Conservation (phyloP, 176 grass and related monocot genomes). For the Triticum monococcum region DNA sequence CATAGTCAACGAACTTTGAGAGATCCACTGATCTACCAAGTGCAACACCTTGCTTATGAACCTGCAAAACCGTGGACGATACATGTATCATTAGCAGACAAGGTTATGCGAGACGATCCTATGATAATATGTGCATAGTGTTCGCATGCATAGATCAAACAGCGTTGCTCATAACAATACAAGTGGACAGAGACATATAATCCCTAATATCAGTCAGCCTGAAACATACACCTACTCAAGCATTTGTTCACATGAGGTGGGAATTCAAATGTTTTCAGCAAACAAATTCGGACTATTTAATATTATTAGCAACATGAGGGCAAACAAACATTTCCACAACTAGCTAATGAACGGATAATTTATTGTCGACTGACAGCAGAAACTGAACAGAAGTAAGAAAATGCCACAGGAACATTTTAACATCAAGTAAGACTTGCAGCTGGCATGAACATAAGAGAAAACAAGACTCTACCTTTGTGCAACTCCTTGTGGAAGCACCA, state of each 20-base stretch:
- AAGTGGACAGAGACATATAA: background rate
- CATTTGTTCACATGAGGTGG: background rate
- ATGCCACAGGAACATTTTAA: background rate
- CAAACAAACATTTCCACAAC: background rate
- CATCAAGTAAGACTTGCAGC: background rate
- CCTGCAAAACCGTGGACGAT: conserved; percentile 41
- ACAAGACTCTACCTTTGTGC: conserved; percentile 68
- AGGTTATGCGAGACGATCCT: background rate
- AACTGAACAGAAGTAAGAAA: background rate
- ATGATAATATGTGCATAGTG: background rate
- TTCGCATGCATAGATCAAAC: background rate
- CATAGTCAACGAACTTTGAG: conserved; percentile 75
- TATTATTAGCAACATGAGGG: background rate
- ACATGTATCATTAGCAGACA: background rate
- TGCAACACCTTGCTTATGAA: conserved; percentile 97
- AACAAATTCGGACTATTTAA: too few relatives aligned
- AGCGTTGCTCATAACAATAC: background rate
- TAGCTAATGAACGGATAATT: background rate
- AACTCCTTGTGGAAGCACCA: conserved; percentile 65
- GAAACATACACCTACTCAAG: background rate
- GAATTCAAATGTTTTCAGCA: too few relatives aligned
- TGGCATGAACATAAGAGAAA: background rate
- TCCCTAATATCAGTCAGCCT: background rate
- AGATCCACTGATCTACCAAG: conserved; percentile 93
- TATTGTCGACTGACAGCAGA: background rate